Base-by-base conservation (phyloP, 768 basidiomycete genomes). In the Naganishia randhawae region DNA sequence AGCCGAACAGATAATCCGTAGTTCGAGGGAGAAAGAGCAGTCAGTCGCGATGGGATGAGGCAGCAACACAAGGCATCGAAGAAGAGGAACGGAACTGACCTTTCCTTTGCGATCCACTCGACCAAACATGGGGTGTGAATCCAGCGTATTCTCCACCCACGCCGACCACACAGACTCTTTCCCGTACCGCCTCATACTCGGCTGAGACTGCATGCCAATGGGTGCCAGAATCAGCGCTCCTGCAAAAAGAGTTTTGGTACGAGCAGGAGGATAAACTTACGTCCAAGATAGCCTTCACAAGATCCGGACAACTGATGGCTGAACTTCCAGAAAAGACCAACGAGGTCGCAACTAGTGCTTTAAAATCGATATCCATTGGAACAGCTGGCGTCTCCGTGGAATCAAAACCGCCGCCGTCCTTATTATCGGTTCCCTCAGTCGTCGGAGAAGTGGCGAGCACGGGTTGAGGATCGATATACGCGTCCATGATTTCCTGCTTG, bases 231-330 rank as follows among this genome's bases (percentile, higher is more conserved):
- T 17, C 29, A 25, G 25, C 48, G 13, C 14, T 39, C 45, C n/a
- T n/a, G n/a, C n/a, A n/a, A n/a, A 11, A 19, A 29, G 1, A 19
- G 9, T 22, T 4, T 27, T 25, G 9, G 13, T n/a, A 64, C 2
- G 6, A 9, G 41, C 14, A 35, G 37, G 13, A 48, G 57, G 6
- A 4, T 25, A 42, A n/a, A 75, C 78, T 72, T 69, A 79, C 78
- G 66, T 79, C 78, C 17, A 79, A 65, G 69, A 79, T 74, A 32
- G 74, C 74, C 65, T 78, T 79, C 50, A 79, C 77, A n/a, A 79
- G 67, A 70, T 79, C 78, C 29, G 77, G 77, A 35, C 75, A 53
- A 53, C 70, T 72, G 39, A 75, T 68, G 33, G 77, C 78, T 32
- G 73, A 74, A 1, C 71, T 72, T 1, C 78, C 78, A 3, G 78